Percentiles rank a stretch among this genome's conserved stretches.
Conservation (phyloP, 495 filamentous ascomycete species). For the Penicillium chermesinum region DNA sequence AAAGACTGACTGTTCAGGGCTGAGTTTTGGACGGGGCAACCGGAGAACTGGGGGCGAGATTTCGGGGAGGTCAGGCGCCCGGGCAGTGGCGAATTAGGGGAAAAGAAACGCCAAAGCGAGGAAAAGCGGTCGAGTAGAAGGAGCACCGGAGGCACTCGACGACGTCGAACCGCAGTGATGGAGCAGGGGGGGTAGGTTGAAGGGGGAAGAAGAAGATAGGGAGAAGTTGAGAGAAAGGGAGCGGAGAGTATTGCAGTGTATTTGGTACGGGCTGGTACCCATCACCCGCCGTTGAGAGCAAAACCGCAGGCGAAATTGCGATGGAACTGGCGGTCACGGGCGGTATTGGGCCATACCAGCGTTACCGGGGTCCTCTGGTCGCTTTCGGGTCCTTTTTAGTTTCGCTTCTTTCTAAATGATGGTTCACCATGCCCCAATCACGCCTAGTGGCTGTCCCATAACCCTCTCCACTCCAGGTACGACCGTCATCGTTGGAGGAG, state of each 20-base stretch:
- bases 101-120: conserved; percentile 11
- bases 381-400: background rate
- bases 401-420: background rate
- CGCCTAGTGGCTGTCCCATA: background rate
- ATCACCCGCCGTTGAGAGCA: background rate
- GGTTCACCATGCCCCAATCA: background rate
- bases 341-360: conserved; percentile 5
- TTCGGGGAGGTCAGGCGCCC: conserved; percentile 5
- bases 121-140: background rate
- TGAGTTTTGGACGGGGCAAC: conserved; percentile 3
- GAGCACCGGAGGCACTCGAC: conserved; percentile 23
- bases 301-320: background rate
- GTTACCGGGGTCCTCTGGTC: conserved; percentile 1
- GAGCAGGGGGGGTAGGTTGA: conserved; percentile 7
- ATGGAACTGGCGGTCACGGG: conserved; percentile 10
- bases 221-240: conserved; percentile 19
- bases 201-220: conserved; percentile 17
- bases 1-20: background rate
- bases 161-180: conserved; percentile 16
- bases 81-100: conserved; percentile 10
- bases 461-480: background rate
- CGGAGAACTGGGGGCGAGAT: conserved; percentile 5
- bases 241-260: conserved; percentile 25
- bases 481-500: background rate
- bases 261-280: conserved; percentile 12